Evolutionary conservation across 2,329 filamentous ascomycete species (phyloP).

Genomic region (Sphaerulina musiva): DNA sequence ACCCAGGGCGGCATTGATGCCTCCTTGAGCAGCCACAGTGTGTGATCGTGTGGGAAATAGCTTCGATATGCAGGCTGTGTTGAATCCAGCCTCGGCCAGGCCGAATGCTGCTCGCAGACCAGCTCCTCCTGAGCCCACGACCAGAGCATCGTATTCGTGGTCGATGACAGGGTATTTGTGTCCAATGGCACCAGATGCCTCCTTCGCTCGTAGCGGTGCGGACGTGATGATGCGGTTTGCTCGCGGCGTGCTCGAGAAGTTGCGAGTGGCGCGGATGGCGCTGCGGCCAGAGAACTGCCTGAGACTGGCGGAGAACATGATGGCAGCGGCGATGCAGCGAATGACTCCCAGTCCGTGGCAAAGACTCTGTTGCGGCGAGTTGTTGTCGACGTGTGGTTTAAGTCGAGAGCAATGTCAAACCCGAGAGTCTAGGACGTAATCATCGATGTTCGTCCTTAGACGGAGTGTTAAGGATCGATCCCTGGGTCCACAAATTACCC

Average conservation of each 20-base stretch:
- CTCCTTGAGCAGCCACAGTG: constrained; percentile 69
- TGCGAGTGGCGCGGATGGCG: constrained; percentile 40
- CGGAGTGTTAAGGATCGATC: too few relatives aligned
- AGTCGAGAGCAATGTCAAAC: neutral
- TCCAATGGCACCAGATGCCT: constrained; percentile 79
- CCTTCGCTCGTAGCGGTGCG: constrained; percentile 83
- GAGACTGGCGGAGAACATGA: constrained; percentile 36
- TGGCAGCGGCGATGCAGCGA: constrained; percentile 6
- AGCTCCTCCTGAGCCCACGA: constrained; percentile 77
- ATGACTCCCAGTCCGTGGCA: neutral
- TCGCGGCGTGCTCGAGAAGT: constrained; percentile 81
- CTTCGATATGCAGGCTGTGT: constrained; percentile 80
- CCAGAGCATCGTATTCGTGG: constrained; percentile 97
- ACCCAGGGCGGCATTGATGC: constrained; percentile 80
- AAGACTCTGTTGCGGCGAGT: neutral
- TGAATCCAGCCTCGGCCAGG: constrained; percentile 81
- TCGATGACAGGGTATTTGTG: constrained; percentile 96
- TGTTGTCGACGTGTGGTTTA: neutral
- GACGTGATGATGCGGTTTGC: constrained; percentile 73
- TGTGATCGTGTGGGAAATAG: constrained; percentile 80
- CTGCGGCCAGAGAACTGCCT: constrained; percentile 32
- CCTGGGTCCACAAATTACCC: too few relatives aligned
- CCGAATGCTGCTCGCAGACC: constrained; percentile 78
- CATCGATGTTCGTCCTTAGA: too few relatives aligned
- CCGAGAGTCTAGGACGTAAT: neutral